Evolutionary conservation across 2,329 filamentous ascomycete species (phyloP).

Genomic region (Huntiella abstrusa): DNA sequence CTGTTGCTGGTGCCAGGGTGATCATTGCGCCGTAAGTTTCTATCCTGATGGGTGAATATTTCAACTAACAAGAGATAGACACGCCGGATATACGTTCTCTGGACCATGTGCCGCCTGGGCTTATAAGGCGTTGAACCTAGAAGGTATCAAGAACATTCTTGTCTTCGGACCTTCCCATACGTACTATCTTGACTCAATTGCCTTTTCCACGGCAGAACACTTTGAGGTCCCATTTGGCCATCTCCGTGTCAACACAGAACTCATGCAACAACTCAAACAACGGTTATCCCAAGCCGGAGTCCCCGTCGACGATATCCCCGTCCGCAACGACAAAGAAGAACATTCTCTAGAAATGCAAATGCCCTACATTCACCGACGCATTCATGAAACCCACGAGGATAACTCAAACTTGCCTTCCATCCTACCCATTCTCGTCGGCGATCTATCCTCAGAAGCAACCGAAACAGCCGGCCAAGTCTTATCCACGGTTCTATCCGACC

Average conservation of each 20-base stretch:
- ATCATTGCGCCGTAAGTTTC: conserved; percentile 77
- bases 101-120: conserved; percentile 86
- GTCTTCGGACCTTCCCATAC: conserved; percentile 87
- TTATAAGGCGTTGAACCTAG: conserved; percentile 74
- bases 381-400: conserved; percentile 28
- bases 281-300: conserved; percentile 21
- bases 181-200: conserved; percentile 57
- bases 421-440: conserved; percentile 73
- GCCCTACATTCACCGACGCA: conserved; percentile 74
- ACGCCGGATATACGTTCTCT: conserved; percentile 87
- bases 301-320: conserved; percentile 37
- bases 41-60: conserved; percentile 1
- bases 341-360: conserved; percentile 96
- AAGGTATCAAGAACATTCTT: conserved; percentile 69
- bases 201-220: conserved; percentile 50
- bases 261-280: conserved; percentile 30
- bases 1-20: conserved; percentile 55
- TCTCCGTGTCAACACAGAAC: conserved; percentile 42
- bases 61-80: conserved; percentile 31
- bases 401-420: conserved; percentile 42
- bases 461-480: conserved; percentile 49
- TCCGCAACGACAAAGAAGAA: conserved; percentile 53
- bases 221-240: conserved; percentile 62
- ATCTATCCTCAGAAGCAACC: conserved; percentile 48
- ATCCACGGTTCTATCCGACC: conserved; percentile 57